These are phyloP conservation scores for Balamuthia mandrillaris DNA, from an alignment of 208 protist species.

Conservation along the genomic window DNA sequence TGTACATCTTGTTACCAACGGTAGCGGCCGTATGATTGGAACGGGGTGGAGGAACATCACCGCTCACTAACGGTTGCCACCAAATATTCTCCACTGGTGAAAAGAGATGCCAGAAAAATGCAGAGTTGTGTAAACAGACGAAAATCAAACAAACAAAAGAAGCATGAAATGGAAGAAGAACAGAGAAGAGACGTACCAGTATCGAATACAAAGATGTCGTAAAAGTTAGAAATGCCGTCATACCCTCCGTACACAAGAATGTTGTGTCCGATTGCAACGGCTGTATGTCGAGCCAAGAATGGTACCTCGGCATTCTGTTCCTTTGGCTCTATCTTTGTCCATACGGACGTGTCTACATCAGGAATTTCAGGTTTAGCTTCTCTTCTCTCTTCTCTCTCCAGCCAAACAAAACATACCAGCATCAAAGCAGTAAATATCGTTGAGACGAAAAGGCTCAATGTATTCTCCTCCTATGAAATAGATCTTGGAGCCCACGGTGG, in stretches of 20 bases:
- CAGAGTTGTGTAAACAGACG: too few relatives aligned
- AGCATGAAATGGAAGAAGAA: too few relatives aligned
- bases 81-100: too few relatives aligned
- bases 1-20: constrained; percentile 12
- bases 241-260: too few relatives aligned
- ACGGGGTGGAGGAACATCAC: not conserved
- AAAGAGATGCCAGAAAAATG: too few relatives aligned
- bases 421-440: not conserved
- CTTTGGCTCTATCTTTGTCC: not conserved
- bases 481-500: not conserved
- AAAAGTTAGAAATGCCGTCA: not conserved
- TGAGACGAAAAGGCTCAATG: not conserved
- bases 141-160: too few relatives aligned
- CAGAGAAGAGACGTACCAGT: too few relatives aligned
- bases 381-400: too few relatives aligned
- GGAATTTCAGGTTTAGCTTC: too few relatives aligned
- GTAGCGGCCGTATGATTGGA: not conserved
- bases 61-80: not conserved
- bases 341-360: too few relatives aligned
- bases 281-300: not conserved
- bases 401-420: not conserved
- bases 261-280: not conserved
- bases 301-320: not conserved
- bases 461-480: constrained; percentile 5
- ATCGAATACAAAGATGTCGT: not conserved